A percentile compares a stretch with the other conserved stretches of the same genome.
Evolutionary conservation across 2,329 filamentous ascomycete species (phyloP).

Genomic region (Tolypocladium inflatum): DNA sequence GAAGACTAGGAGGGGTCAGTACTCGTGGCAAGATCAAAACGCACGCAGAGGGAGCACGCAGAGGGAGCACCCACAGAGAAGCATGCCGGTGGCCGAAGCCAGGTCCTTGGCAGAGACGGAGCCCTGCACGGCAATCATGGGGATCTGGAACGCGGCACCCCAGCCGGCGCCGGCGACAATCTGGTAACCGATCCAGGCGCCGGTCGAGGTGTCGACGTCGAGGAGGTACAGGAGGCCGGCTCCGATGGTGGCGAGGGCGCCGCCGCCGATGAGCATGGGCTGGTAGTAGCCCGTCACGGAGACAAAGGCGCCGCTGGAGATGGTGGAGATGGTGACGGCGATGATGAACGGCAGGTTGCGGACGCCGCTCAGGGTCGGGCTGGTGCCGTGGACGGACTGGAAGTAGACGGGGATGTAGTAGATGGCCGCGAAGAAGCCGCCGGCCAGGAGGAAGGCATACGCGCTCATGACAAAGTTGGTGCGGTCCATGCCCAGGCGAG

Average conservation of each 20-base stretch:
- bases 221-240: background rate
- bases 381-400: conserved; percentile 29
- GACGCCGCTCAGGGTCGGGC: conserved; percentile 30
- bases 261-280: conserved; percentile 34
- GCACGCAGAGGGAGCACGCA: conserved; percentile 6
- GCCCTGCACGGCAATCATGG: conserved; percentile 3
- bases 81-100: conserved; percentile 35
- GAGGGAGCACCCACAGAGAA: conserved; percentile 26
- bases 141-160: background rate
- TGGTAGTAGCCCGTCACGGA: conserved; percentile 20
- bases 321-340: background rate
- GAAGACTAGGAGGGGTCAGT: conserved; percentile 23
- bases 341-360: conserved; percentile 33
- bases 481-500: conserved; percentile 27
- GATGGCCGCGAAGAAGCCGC: conserved; percentile 32
- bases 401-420: conserved; percentile 40
- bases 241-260: background rate
- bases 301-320: background rate
- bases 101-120: conserved; percentile 31
- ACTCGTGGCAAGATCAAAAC: background rate
- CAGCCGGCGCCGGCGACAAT: background rate
- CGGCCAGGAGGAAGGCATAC: conserved; percentile 32
- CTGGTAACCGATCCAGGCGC: background rate
- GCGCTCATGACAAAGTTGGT: conserved; percentile 25
- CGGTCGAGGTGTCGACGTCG: background rate